These are phyloP conservation scores for Aspergillus flavus DNA, from an alignment of 2,329 filamentous ascomycete species.

Conservation along the genomic window DNA sequence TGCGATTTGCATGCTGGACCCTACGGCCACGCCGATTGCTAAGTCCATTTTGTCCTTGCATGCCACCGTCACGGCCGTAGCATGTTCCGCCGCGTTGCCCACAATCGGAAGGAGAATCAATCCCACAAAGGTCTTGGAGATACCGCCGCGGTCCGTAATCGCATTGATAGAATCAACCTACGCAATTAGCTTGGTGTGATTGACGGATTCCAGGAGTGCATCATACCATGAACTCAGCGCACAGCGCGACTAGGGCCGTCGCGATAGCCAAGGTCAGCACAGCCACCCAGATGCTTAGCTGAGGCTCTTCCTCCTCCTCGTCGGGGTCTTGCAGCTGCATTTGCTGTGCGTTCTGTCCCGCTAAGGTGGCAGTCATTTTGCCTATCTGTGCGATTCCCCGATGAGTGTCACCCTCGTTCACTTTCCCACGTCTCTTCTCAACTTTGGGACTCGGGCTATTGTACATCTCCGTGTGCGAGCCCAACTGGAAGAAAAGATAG, in stretches of 20 bases:
- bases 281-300: slow-evolving; percentile 72
- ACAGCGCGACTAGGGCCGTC: slow-evolving; percentile 78
- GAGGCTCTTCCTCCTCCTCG: slow-evolving; percentile 73
- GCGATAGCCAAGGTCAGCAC: slow-evolving; percentile 70
- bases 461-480: slow-evolving; percentile 80
- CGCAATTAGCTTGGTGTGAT: background rate
- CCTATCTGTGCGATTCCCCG: slow-evolving; percentile 57
- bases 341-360: slow-evolving; percentile 53
- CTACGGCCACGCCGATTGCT: slow-evolving; percentile 67
- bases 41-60: slow-evolving; percentile 71
- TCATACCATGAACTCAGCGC: slow-evolving; percentile 64
- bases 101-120: slow-evolving; percentile 67
- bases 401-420: slow-evolving; percentile 53
- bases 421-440: slow-evolving; percentile 55
- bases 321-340: slow-evolving; percentile 59
- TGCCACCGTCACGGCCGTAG: slow-evolving; percentile 63
- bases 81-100: slow-evolving; percentile 68
- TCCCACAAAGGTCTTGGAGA: slow-evolving; percentile 65
- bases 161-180: slow-evolving; percentile 58
- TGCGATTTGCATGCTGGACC: slow-evolving; percentile 67
- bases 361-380: slow-evolving; percentile 53
- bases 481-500: slow-evolving; percentile 89
- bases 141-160: slow-evolving; percentile 50
- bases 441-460: slow-evolving; percentile 78
- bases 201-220: too few relatives aligned